Evolutionary conservation across 2,329 filamentous ascomycete genomes (phyloP), one percentile per base, ranked within the genome.

Genomic region (Curvularia hawaiiensis): DNA sequence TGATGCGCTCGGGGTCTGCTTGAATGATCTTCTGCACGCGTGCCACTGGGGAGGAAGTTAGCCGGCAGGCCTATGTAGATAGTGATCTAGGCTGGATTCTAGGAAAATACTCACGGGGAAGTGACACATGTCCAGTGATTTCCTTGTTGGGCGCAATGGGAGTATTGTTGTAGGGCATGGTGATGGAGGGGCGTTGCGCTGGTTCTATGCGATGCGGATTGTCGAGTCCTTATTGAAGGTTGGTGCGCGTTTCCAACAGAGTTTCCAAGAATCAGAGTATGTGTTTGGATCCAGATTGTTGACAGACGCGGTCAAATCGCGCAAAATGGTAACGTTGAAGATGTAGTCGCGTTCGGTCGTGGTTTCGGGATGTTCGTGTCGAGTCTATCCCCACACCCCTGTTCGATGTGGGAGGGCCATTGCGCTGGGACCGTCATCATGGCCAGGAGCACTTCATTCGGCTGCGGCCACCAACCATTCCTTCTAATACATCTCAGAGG

Each of bases 1-100:
- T 83, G 61, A 97, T 90, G 61, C 97, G 94, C 43, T 91, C 87
- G 0, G 70, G 71, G 77, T 99, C 95, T 56, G 92, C 85, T 48
- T 87, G 85, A 59, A 99, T 91, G 74, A 99, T 97, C 79, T 96
- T 97, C 79, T 97, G 97, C 58, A 99, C 91, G 69, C 95, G 87
- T 18, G 95, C 91, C 54, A 98, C 95, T 98, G 69, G 45, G 18
- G 11, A 3, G 26, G 20, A 11, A 33, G 52, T 58, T 51, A 59
- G 10, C 41, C 3, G 6, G 28, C 14, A 30, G 9, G 30, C 10
- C 16, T 11, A 7, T 14, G 7, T 18, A 41, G 16, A 49, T 12
- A n/a, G 28, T 14, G 28, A 12, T 5, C 8, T 26, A 47, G 46
- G 30, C 12, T 30, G 8, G 22, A 52, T 22, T 38, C 24, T 11